Percentiles rank a stretch among this genome's conserved stretches.
phyloP scores from a whole-genome alignment of 352 stramenopile genomes.

The Phytopythium delawarense region DNA sequence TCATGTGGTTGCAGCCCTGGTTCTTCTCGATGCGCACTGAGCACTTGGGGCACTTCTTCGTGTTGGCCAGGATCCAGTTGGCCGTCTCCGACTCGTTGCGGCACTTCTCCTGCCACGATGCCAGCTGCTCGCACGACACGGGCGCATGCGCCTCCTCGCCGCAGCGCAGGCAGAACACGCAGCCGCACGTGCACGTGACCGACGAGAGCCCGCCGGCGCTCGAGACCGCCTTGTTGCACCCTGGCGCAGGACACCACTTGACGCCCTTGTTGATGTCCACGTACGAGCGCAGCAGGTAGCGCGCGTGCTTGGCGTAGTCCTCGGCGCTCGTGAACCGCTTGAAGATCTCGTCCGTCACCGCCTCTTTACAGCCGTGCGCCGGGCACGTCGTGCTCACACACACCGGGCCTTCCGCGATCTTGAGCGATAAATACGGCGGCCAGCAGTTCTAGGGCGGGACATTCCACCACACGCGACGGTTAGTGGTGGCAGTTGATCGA shows the following conservation, averaged over 20 bases:
- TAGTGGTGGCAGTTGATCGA: slow-evolving; percentile 9
- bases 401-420: slow-evolving; percentile 90
- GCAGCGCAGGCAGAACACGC: slow-evolving; percentile 91
- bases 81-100: slow-evolving; percentile 98
- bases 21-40: slow-evolving; percentile 99
- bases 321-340: slow-evolving; percentile 56
- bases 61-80: slow-evolving; percentile 99
- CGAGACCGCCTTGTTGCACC: slow-evolving; percentile 95
- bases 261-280: slow-evolving; percentile 98
- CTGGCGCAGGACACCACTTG: slow-evolving; percentile 95
- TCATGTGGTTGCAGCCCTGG: slow-evolving; percentile 99
- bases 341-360: slow-evolving; percentile 67
- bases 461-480: neutral
- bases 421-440: slow-evolving; percentile 81
- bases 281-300: slow-evolving; percentile 94
- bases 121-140: slow-evolving; percentile 90
- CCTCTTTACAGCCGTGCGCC: slow-evolving; percentile 93
- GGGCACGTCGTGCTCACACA: slow-evolving; percentile 95
- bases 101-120: slow-evolving; percentile 96
- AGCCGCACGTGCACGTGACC: slow-evolving; percentile 81
- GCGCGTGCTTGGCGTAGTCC: slow-evolving; percentile 88
- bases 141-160: slow-evolving; percentile 97
- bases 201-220: slow-evolving; percentile 75
- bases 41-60: slow-evolving; percentile 99
- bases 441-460: slow-evolving; percentile 57